Base-by-base conservation (phyloP, 345 rosid species). In the Rhodomyrtus tomentosa region DNA sequence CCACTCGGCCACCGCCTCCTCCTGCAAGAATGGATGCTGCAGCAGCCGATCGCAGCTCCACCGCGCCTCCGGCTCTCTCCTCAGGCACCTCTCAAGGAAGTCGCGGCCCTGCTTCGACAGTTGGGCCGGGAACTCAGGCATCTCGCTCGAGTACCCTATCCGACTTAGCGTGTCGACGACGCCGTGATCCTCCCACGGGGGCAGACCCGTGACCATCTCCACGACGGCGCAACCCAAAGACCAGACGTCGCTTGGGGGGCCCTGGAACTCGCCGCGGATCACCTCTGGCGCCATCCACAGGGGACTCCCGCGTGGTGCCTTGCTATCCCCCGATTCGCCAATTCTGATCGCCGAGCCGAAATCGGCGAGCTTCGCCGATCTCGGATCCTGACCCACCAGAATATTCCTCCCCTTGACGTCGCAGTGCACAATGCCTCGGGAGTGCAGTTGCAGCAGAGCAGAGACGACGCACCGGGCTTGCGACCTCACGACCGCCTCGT, bases 221-320 rank as follows among this genome's bases (percentile, higher is more conserved):
- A 95, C 86, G 45, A 93, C 56, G 12, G 97, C 92, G 88, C 98
- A 94, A 0, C 98, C 97, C 22, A 95, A 27, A 25, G 98, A 92
- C 98, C 98, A 95, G 3, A 95, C 93, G 82, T 95, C 98, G 73
- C 98, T 94, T 83, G 93, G 91, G 85, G 96, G 93, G 49, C 97
- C 96, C 88, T 92, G 97, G 29, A 40, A 89, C 88, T 94, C 95
- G 9, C 92, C 79, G 59, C 96, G 89, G 4, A 95, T 79, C 83
- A 94, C 98, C 91, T 95, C 98, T 85, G 98, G 98, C 36, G 98
- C 98, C 97, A 95, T 95, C 98, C 97, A 95, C 18, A 95, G 89
- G 20, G 98, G 98, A 56, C 97, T 95, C 85, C 98, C 98, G 51
- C 97, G 96, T 42, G 95, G 94, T 86, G 82, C 15, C 54, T 83